phyloP scores from a whole-genome alignment of 495 filamentous ascomycete genomes.

The Pyrenula massariospora region DNA sequence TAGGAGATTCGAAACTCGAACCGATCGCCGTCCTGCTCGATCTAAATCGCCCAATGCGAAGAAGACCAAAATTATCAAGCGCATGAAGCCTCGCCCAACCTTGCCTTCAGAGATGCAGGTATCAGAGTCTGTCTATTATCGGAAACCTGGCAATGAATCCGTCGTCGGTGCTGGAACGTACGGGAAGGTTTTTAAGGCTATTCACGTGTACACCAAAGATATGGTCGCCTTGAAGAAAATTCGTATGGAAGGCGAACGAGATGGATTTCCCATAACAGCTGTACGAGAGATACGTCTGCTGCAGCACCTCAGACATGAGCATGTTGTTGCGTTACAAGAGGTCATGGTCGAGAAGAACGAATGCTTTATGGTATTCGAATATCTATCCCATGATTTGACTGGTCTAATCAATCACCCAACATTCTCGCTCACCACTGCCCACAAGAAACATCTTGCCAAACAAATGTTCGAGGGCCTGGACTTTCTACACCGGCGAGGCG shows the following conservation, averaged over 20 bases:
- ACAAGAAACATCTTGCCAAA: constrained; percentile 88
- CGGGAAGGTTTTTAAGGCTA: constrained; percentile 96
- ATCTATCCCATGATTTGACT: constrained; percentile 87
- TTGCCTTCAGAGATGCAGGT: constrained; percentile 57
- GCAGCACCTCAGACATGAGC: constrained; percentile 81
- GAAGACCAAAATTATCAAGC: constrained; percentile 58
- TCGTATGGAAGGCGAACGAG: constrained; percentile 90
- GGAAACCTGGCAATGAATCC: constrained; percentile 89
- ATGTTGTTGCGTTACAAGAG: constrained; percentile 58
- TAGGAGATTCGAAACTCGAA: constrained; percentile 8
- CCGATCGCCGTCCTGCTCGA: constrained; percentile 2
- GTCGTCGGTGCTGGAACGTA: constrained; percentile 90
- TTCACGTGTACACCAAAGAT: constrained; percentile 85
- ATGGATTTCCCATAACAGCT: constrained; percentile 95
- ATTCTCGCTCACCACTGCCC: constrained; percentile 70
- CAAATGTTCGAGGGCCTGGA: constrained; percentile 92
- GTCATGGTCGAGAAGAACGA: constrained; percentile 58
- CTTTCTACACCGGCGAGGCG: constrained; percentile 87
- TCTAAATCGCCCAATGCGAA: constrained; percentile 33
- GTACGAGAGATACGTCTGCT: constrained; percentile 95
- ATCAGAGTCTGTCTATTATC: constrained; percentile 79
- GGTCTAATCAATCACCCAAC: constrained; percentile 86
- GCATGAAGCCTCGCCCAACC: constrained; percentile 57
- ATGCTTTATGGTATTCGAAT: constrained; percentile 99
- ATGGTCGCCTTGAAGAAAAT: constrained; percentile 91